These are phyloP conservation scores for Penicillium turbatum DNA, from an alignment of 495 filamentous ascomycete species.

Conservation along the genomic window DNA sequence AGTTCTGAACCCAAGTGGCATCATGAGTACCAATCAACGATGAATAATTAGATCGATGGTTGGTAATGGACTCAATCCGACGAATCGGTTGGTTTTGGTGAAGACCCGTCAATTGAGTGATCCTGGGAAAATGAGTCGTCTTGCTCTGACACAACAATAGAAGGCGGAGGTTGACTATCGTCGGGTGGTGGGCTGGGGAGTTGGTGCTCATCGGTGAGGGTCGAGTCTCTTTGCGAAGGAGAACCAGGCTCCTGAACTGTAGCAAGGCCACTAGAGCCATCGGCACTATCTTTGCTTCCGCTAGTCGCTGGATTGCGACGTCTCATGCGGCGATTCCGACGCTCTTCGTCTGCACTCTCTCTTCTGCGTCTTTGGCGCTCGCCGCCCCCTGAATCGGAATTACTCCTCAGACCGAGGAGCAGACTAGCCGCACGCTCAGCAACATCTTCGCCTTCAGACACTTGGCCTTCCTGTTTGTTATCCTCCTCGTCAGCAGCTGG, in stretches of 20 bases:
- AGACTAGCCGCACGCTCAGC: conserved; percentile 79
- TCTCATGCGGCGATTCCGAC: conserved; percentile 55
- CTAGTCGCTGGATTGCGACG: conserved; percentile 47
- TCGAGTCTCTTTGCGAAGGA: conserved; percentile 23
- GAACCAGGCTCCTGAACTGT: conserved; percentile 34
- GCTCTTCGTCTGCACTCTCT: conserved; percentile 69
- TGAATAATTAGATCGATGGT: conserved; percentile 32
- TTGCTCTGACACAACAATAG: conserved; percentile 42
- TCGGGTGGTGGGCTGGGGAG: conserved; percentile 28
- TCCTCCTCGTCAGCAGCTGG: conserved; percentile 36
- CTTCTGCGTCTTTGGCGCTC: conserved; percentile 59
- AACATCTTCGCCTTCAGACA: conserved; percentile 64
- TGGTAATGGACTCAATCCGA: conserved; percentile 23
- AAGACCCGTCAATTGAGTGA: conserved; percentile 20
- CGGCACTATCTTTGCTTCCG: conserved; percentile 46
- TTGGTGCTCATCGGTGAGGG: conserved; percentile 22
- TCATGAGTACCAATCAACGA: conserved; percentile 38
- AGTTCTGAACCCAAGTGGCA: conserved; percentile 23
- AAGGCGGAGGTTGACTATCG: conserved; percentile 28
- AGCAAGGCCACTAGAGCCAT: conserved; percentile 32
- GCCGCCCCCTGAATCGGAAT: conserved; percentile 48
- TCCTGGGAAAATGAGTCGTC: conserved; percentile 19
- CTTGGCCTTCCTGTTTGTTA: conserved; percentile 36
- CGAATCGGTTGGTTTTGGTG: conserved; percentile 28
- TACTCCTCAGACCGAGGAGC: conserved; percentile 72